These are phyloP conservation scores for Suhomyces tanzawaensis DNA, from an alignment of 805 yeast genomes.

Conservation along the genomic window DNA sequence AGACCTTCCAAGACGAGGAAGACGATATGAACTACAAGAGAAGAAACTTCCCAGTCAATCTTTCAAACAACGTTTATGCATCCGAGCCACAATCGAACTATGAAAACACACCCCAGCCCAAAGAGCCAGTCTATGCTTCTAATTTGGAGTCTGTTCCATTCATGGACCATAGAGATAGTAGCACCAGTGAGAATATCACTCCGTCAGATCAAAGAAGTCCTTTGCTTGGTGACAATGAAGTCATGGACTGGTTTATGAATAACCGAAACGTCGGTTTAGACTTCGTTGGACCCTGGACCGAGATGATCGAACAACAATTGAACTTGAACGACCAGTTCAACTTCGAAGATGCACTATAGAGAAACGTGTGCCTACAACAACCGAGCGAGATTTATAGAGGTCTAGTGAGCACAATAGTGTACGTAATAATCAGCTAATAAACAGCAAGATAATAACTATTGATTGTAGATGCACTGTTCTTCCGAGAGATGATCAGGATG, in stretches of 20 bases:
- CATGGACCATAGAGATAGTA: background rate
- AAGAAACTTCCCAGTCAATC: background rate
- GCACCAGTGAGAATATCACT: background rate
- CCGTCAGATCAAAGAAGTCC: conserved; percentile 4
- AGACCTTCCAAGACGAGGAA: conserved; percentile 13
- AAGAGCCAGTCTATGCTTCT: too few species aligned
- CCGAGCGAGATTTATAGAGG: too few species aligned
- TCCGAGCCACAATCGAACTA: conserved; percentile 1
- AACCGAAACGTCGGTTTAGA: conserved; percentile 41
- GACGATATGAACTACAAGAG: conserved; percentile 9
- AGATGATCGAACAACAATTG: conserved; percentile 69
- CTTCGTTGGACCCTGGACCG: conserved; percentile 73
- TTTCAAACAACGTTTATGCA: background rate
- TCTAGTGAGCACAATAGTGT: background rate
- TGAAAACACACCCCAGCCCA: too few species aligned
- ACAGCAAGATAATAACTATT: too few species aligned
- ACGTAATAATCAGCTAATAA: background rate
- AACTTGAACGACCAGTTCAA: conserved; percentile 32
- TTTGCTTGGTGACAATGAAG: conserved; percentile 37
- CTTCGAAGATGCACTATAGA: conserved; percentile 21
- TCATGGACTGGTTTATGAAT: conserved; percentile 44
- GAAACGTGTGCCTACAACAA: too few species aligned
- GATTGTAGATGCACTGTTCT: too few species aligned
- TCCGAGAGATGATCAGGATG: too few species aligned
- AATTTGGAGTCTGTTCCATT: too few species aligned